These are phyloP conservation scores for Sambucus nigra DNA, from an alignment of 129 eudicot species.

Conservation along the genomic window DNA sequence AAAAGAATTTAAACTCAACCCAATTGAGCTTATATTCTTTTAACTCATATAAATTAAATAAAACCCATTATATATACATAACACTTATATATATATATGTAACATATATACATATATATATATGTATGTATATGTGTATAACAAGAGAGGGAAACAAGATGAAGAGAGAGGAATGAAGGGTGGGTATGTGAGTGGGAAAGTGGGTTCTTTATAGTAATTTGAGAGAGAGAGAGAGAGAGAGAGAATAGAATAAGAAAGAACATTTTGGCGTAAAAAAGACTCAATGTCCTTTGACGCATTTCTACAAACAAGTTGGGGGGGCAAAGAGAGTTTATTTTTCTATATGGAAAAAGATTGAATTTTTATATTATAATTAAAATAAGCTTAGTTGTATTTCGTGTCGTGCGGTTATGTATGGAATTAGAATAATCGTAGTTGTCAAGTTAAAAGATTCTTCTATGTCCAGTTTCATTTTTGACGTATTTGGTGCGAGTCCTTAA, in stretches of 20 bases:
- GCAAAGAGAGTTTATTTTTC: slow-evolving; percentile 5
- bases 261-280: slow-evolving; percentile 78
- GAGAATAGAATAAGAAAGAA: slow-evolving; percentile 25
- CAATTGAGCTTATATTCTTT: neutral
- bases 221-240: slow-evolving; percentile 16
- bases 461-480: no score
- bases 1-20: neutral
- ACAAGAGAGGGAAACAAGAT: slow-evolving; percentile 9
- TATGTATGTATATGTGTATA: no score
- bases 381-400: neutral
- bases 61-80: no score
- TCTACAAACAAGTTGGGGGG: slow-evolving; percentile 12
- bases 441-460: no score
- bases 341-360: slow-evolving; percentile 4
- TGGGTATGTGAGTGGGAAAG: slow-evolving; percentile 29
- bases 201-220: slow-evolving; percentile 39
- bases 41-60: slow-evolving; percentile 1
- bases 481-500: no score
- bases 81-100: no score
- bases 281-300: slow-evolving; percentile 70
- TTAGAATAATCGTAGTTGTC: slow-evolving; percentile 9
- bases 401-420: slow-evolving; percentile 3
- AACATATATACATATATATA: no score
- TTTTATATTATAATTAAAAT: neutral
- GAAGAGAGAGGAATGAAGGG: slow-evolving; percentile 5